Evolutionary conservation across 2,329 filamentous ascomycete species (phyloP).

Genomic region (Penicillium sp.): DNA sequence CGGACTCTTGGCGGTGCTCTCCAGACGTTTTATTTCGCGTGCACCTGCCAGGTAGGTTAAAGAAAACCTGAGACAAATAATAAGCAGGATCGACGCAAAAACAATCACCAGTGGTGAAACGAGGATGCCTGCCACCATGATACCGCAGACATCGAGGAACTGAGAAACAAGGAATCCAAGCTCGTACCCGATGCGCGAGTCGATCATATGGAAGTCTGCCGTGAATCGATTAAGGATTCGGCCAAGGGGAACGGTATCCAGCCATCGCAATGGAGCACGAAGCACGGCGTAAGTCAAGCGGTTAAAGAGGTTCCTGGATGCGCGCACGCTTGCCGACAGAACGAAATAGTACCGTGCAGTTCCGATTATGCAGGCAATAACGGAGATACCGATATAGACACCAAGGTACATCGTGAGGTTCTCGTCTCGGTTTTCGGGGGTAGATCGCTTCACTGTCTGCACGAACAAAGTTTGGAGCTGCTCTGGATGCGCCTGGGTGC

Average conservation of each 20-base stretch:
- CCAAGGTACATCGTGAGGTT: slow-evolving; percentile 59
- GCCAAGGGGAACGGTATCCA: slow-evolving; percentile 76
- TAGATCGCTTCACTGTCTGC: slow-evolving; percentile 10
- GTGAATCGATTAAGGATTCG: slow-evolving; percentile 77
- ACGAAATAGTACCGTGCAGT: slow-evolving; percentile 63
- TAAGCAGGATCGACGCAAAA: slow-evolving; percentile 58
- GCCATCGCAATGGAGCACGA: slow-evolving; percentile 71
- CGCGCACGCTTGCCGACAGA: slow-evolving; percentile 64
- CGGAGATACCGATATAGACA: slow-evolving; percentile 64
- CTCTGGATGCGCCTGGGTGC: slow-evolving; percentile 14
- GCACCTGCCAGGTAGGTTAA: slow-evolving; percentile 66
- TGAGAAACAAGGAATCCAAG: slow-evolving; percentile 61
- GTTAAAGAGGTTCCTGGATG: slow-evolving; percentile 66
- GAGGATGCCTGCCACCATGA: slow-evolving; percentile 65
- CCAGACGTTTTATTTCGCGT: slow-evolving; percentile 72
- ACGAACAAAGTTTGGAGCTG: slow-evolving; percentile 16
- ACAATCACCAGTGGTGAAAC: slow-evolving; percentile 58
- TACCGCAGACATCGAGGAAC: slow-evolving; percentile 61
- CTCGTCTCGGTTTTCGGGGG: slow-evolving; percentile 33
- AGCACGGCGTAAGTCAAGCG: slow-evolving; percentile 67
- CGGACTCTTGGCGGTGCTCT: slow-evolving; percentile 73
- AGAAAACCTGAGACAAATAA: slow-evolving; percentile 48
- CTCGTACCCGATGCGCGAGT: slow-evolving; percentile 64
- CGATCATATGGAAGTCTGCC: slow-evolving; percentile 71
- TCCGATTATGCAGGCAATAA: slow-evolving; percentile 57